These are phyloP conservation scores for Penicillium sp. DNA, from an alignment of 2,329 filamentous ascomycete species.

Conservation along the genomic window DNA sequence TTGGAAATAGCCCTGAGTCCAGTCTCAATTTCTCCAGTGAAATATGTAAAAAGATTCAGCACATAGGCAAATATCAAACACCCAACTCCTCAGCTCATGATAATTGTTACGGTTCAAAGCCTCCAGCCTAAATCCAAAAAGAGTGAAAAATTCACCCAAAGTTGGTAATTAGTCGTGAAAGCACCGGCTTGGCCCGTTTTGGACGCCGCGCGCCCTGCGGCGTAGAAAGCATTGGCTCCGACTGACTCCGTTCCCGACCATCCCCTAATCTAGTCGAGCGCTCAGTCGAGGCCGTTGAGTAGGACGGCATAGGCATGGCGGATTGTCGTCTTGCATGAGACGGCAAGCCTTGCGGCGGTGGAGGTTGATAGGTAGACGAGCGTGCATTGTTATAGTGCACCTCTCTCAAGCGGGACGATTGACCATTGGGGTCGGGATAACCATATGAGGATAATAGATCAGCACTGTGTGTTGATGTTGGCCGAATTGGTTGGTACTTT, in stretches of 20 bases:
- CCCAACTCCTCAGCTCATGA: conserved; percentile 8
- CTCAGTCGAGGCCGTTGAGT: conserved; percentile 2
- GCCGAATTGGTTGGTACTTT: conserved; percentile 24
- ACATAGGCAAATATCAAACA: background rate
- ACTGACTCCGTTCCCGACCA: conserved; percentile 19
- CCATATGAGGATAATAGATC: conserved; percentile 5
- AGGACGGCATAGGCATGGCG: conserved; percentile 8
- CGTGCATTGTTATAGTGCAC: conserved; percentile 19
- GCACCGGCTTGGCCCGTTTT: conserved; percentile 30
- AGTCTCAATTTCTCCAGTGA: background rate
- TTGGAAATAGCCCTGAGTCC: too few species aligned
- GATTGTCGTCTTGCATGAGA: conserved; percentile 9
- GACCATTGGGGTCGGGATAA: conserved; percentile 9
- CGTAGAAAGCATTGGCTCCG: conserved; percentile 17
- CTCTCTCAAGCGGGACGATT: conserved; percentile 20
- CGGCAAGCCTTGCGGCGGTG: conserved; percentile 1
- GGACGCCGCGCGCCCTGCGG: background rate
- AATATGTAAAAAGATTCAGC: background rate
- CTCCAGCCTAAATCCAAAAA: background rate
- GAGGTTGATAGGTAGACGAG: conserved; percentile 14
- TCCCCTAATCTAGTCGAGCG: conserved; percentile 8
- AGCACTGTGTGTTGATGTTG: conserved; percentile 10
- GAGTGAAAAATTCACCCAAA: conserved; percentile 18
- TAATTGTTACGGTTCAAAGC: conserved; percentile 1
- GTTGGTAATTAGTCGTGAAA: conserved; percentile 36